Percentiles rank a stretch among this genome's conserved stretches.
These are phyloP conservation scores for Osmanthus fragrans DNA, from an alignment of 257 asterid species.

Conservation along the genomic window DNA sequence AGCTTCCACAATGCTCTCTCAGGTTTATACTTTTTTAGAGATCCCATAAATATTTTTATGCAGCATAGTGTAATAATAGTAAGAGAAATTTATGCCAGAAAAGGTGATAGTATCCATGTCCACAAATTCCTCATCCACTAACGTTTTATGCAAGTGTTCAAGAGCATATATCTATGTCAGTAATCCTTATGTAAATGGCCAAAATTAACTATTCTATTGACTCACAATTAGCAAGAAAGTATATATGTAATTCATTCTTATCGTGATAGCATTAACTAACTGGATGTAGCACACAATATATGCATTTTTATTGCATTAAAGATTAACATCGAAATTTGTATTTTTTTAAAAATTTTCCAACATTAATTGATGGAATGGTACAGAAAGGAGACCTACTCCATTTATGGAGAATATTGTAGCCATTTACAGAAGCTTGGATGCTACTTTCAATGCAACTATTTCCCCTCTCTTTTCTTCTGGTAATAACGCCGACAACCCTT, in stretches of 20 bases:
- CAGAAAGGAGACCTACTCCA: constrained; percentile 75
- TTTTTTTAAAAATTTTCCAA: not conserved
- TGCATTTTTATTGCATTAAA: not conserved
- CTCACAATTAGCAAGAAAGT: not conserved
- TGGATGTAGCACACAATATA: not conserved
- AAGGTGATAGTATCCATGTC: not conserved
- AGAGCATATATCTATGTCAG: not conserved
- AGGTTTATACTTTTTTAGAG: not conserved
- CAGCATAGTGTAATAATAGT: not conserved
- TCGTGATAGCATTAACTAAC: not conserved
- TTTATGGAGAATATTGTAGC: constrained; percentile 60
- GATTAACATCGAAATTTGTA: not conserved
- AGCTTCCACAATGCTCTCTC: not conserved
- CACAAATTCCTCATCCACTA: not conserved
- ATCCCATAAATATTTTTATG: not conserved
- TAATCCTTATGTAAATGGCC: not conserved
- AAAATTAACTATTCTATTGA: not conserved
- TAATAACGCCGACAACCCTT: constrained; percentile 16
- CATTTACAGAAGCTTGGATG: constrained; percentile 59
- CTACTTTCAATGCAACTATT: constrained; percentile 49
- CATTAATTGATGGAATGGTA: constrained; percentile 4
- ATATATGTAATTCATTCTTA: not conserved
- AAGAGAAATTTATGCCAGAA: not conserved
- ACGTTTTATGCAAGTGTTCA: not conserved
- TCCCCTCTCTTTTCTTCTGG: constrained; percentile 56